Evolutionary conservation across 345 rosid genomes (phyloP).

Genomic region (Gossypium longicalyx): DNA sequence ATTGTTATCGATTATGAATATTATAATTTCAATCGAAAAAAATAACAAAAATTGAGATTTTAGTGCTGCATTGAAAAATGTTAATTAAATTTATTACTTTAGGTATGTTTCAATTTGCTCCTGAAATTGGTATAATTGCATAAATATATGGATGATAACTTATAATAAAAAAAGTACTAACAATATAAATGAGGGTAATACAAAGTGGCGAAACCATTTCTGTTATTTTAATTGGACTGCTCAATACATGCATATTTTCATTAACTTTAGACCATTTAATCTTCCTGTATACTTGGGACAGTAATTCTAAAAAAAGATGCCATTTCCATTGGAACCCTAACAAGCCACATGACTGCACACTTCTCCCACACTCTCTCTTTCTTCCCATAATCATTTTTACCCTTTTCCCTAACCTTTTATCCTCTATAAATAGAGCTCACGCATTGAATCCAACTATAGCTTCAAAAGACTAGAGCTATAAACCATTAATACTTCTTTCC

Average conservation of each 20-base stretch:
- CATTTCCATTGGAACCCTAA: neutral
- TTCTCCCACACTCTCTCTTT: slow-evolving; percentile 14
- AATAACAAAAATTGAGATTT: no score
- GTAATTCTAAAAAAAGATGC: neutral
- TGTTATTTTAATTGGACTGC: neutral
- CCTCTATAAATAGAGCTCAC: neutral
- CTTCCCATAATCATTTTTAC: neutral
- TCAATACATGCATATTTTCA: no score
- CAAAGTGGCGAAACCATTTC: no score
- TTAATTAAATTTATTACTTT: no score
- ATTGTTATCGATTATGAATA: no score
- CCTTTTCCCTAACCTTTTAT: neutral
- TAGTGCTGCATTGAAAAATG: no score
- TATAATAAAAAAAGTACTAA: no score
- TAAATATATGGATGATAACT: no score
- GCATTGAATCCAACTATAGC: neutral
- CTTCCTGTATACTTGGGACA: slow-evolving; percentile 34
- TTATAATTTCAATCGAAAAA: no score
- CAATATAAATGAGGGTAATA: no score
- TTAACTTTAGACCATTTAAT: slow-evolving; percentile 5
- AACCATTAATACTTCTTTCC: neutral
- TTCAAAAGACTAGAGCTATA: neutral
- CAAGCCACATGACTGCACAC: slow-evolving; percentile 11
- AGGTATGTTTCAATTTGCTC: no score
- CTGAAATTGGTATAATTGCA: no score